These are phyloP conservation scores for Plantago ovata DNA, from an alignment of 257 asterid species.

Conservation along the genomic window DNA sequence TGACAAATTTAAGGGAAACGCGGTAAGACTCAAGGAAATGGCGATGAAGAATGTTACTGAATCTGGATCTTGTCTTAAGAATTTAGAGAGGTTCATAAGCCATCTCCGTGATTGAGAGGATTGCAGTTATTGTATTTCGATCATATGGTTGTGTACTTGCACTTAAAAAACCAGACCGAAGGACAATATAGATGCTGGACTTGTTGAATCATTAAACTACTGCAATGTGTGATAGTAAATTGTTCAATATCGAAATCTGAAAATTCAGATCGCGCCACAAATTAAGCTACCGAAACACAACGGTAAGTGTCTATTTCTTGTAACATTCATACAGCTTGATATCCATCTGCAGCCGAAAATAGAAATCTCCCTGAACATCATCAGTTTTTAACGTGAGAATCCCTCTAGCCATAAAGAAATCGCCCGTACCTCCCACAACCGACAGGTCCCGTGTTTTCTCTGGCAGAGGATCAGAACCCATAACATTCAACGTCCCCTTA, in stretches of 20 bases:
- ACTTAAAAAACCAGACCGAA: too few relatives aligned
- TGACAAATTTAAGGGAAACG: slow-evolving; percentile 28
- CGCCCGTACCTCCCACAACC: slow-evolving; percentile 64
- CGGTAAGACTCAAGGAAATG: slow-evolving; percentile 29
- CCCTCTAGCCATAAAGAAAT: slow-evolving; percentile 68
- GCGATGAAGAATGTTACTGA: slow-evolving; percentile 21
- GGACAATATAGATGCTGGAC: too few relatives aligned
- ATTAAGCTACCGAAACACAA: too few relatives aligned
- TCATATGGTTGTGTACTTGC: too few relatives aligned
- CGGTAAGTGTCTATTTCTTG: slow-evolving; percentile 7
- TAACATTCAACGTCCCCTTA: slow-evolving; percentile 46
- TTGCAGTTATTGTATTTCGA: too few relatives aligned
- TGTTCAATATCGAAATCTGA: too few relatives aligned
- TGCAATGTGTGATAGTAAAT: too few relatives aligned
- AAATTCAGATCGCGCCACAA: too few relatives aligned
- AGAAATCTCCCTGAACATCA: slow-evolving; percentile 34
- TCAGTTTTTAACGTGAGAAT: slow-evolving; percentile 45
- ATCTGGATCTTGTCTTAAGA: slow-evolving; percentile 37
- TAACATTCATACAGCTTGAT: slow-evolving; percentile 64
- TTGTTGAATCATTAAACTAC: too few relatives aligned
- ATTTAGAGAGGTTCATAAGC: slow-evolving; percentile 26
- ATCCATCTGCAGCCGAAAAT: slow-evolving; percentile 66
- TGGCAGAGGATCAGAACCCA: slow-evolving; percentile 51
- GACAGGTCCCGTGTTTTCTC: slow-evolving; percentile 49
- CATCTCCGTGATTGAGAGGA: slow-evolving; percentile 7